Conservation (phyloP, 140 eudicot species). For the Senecio squalidus region DNA sequence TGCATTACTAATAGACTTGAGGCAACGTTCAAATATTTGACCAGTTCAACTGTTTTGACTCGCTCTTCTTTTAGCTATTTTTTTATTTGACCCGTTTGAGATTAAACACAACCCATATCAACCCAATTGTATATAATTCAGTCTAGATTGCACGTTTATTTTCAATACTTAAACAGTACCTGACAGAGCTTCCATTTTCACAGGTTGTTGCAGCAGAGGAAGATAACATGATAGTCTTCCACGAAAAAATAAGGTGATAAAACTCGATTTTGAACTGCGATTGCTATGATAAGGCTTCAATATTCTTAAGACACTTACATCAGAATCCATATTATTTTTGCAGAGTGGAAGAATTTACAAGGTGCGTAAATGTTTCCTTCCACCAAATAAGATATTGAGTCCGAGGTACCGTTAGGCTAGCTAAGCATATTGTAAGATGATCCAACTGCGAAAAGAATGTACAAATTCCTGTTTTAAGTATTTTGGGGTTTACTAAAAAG, state of each 20-base stretch:
- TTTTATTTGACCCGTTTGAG: no score
- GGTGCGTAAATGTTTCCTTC: slow-evolving; percentile 37
- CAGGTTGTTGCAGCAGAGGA: slow-evolving; percentile 86
- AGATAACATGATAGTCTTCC: slow-evolving; percentile 68
- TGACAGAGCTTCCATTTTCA: slow-evolving; percentile 9
- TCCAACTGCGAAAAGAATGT: not conserved
- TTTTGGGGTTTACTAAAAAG: no score
- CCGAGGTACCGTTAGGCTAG: slow-evolving; percentile 6
- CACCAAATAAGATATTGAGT: not conserved
- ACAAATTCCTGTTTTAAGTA: not conserved
- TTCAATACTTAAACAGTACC: not conserved
- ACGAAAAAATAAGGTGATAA: slow-evolving; percentile 88
- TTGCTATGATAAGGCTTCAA: slow-evolving; percentile 1
- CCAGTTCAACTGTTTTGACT: no score
- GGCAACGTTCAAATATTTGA: not conserved
- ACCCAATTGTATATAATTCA: no score
- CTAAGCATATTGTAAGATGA: slow-evolving; percentile 10
- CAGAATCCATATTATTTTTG: slow-evolving; percentile 23
- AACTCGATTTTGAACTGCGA: slow-evolving; percentile 1
- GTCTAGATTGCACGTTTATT: not conserved
- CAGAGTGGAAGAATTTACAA: slow-evolving; percentile 90
- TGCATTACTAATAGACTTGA: not conserved
- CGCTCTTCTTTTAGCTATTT: no score
- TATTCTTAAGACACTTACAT: not conserved
- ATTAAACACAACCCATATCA: no score